These are phyloP conservation scores for Perkinsus olseni DNA, from an alignment of 169 alveolate genomes.

Conservation along the genomic window DNA sequence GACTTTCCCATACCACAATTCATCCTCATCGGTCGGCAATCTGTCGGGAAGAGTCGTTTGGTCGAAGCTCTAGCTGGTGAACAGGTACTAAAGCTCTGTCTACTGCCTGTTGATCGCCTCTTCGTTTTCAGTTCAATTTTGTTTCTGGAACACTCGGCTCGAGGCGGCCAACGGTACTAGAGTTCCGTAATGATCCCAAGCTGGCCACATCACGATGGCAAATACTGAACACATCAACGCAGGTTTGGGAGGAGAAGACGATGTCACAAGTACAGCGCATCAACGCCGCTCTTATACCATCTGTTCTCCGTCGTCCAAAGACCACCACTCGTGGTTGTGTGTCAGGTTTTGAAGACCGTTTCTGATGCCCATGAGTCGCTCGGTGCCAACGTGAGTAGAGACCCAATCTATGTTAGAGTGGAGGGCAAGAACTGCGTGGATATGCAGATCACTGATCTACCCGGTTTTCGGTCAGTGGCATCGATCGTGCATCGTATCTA, in stretches of 20 bases:
- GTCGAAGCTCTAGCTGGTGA: slow-evolving; percentile 29
- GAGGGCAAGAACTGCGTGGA: background rate
- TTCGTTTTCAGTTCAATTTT: slow-evolving; percentile 17
- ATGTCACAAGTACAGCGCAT: background rate
- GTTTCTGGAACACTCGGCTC: slow-evolving; percentile 28
- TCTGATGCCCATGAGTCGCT: background rate
- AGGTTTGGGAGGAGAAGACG: background rate
- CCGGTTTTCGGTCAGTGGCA: background rate
- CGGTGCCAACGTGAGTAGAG: background rate
- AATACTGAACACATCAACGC: background rate
- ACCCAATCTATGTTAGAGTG: background rate
- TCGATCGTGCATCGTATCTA: background rate
- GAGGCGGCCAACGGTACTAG: slow-evolving; percentile 29
- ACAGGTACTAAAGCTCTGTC: background rate
- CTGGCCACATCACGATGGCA: slow-evolving; percentile 16
- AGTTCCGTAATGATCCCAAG: slow-evolving; percentile 26
- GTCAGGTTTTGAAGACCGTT: background rate
- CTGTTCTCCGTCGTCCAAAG: no score
- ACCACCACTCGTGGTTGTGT: no score
- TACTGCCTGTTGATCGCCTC: background rate
- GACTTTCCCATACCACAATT: background rate
- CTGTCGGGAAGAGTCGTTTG: slow-evolving; percentile 9
- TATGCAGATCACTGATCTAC: background rate
- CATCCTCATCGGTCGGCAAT: background rate
- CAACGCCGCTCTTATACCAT: background rate